Percentiles rank a stretch among this genome's conserved stretches.
Evolutionary conservation across 345 rosid genomes (phyloP).

Genomic region (Limnanthes douglasii): DNA sequence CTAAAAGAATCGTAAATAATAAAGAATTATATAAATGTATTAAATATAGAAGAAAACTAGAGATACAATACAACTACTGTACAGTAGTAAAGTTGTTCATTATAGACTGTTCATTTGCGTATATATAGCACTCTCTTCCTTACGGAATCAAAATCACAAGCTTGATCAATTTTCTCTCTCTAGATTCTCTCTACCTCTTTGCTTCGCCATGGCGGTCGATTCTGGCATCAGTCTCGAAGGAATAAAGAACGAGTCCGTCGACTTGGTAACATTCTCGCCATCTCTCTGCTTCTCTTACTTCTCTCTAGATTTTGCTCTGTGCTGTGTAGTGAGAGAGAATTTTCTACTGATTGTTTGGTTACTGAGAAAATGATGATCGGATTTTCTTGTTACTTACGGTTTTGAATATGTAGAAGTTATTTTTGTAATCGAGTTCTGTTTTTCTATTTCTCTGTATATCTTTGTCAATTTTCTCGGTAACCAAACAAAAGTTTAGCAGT

Average conservation of each 20-base stretch:
- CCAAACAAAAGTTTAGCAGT: no score
- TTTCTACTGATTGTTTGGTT: background rate
- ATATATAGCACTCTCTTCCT: no score
- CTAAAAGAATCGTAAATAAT: no score
- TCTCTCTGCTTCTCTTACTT: background rate
- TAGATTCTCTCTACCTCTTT: slow-evolving; percentile 2
- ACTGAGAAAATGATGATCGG: background rate
- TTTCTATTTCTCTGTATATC: background rate
- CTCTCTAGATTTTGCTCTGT: background rate
- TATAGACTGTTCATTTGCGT: no score
- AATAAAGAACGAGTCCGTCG: slow-evolving; percentile 60
- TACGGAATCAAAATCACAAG: no score
- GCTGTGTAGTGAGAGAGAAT: background rate
- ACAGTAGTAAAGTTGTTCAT: no score
- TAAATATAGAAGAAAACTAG: no score
- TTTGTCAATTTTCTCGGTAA: background rate
- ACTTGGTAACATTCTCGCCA: slow-evolving; percentile 28
- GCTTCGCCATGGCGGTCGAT: slow-evolving; percentile 8
- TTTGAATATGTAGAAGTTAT: background rate
- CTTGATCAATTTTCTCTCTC: background rate
- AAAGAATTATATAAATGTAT: no score
- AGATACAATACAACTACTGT: no score
- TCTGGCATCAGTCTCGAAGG: slow-evolving; percentile 37
- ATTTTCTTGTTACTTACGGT: background rate
- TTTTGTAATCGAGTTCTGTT: background rate